Conservation (phyloP, 208 protist species). For the Leishmania amazonensis region DNA sequence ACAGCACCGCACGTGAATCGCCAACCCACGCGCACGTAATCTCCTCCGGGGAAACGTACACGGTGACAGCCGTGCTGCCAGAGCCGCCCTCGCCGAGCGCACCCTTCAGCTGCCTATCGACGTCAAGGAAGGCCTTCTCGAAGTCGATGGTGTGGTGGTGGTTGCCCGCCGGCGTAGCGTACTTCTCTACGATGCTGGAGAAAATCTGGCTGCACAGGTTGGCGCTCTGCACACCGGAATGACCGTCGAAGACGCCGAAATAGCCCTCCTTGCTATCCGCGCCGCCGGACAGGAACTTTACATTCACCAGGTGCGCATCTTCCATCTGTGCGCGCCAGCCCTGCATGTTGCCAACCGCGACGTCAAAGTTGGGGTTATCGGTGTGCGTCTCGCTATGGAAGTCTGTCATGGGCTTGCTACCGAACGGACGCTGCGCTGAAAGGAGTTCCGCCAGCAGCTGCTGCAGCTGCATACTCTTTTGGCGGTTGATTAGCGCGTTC, state of each 20-base stretch:
- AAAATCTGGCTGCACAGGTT: constrained; percentile 46
- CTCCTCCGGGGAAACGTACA: constrained; percentile 64
- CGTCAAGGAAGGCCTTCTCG: constrained; percentile 61
- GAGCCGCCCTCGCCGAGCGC: constrained; percentile 41
- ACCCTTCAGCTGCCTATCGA: constrained; percentile 52
- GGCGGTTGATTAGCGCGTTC: constrained; percentile 50
- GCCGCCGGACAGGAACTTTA: constrained; percentile 39
- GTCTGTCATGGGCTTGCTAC: constrained; percentile 65
- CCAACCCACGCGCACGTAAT: constrained; percentile 93
- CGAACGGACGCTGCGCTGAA: constrained; percentile 52
- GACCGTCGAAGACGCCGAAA: constrained; percentile 91
- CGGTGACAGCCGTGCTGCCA: constrained; percentile 74
- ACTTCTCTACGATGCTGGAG: constrained; percentile 31
- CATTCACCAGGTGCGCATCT: constrained; percentile 77
- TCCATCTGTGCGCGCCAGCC: constrained; percentile 92
- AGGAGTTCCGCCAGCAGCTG: constrained; percentile 70
- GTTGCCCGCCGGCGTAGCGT: constrained; percentile 24
- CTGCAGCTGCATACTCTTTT: constrained; percentile 70
- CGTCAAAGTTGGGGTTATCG: constrained; percentile 62
- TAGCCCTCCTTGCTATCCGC: constrained; percentile 55
- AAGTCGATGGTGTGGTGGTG: constrained; percentile 57
- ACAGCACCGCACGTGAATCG: constrained; percentile 92
- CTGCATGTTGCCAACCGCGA: constrained; percentile 87
- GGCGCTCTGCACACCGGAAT: constrained; percentile 64
- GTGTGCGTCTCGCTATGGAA: constrained; percentile 56